Conservation (phyloP, 345 rosid species). For the Pelargonium nanum region DNA sequence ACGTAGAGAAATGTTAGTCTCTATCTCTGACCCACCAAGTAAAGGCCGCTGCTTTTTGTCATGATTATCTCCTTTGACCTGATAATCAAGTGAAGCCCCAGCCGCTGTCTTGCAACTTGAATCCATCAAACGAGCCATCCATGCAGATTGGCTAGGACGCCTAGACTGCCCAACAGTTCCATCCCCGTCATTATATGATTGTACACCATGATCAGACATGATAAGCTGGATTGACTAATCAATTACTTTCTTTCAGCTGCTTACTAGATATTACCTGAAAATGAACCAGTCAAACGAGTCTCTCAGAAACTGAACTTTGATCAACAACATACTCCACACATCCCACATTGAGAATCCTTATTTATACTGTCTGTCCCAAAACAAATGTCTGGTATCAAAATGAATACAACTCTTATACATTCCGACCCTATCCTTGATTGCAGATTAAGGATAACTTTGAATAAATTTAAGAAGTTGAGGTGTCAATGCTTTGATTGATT, state of each 20-base stretch:
- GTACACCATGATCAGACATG: constrained; percentile 30
- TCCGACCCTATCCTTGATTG: constrained; percentile 1
- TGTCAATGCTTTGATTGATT: too few relatives aligned
- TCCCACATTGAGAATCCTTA: background rate
- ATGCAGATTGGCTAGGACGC: constrained; percentile 32
- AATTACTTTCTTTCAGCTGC: background rate
- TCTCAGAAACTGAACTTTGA: background rate
- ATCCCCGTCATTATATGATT: constrained; percentile 15
- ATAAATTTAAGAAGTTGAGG: too few relatives aligned
- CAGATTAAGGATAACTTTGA: constrained; percentile 9
- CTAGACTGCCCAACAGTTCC: constrained; percentile 18
- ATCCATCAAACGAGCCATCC: constrained; percentile 65
- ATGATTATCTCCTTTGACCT: constrained; percentile 11
- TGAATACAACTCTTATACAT: background rate
- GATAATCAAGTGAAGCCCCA: constrained; percentile 3
- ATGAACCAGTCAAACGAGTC: background rate
- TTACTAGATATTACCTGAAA: background rate
- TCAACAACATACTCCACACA: too few relatives aligned
- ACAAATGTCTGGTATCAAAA: background rate
- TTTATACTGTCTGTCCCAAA: background rate
- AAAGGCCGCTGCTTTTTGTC: constrained; percentile 9
- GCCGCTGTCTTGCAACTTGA: constrained; percentile 14
- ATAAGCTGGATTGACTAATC: constrained; percentile 4
- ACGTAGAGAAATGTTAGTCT: constrained; percentile 10
- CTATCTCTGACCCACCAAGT: constrained; percentile 13